A percentile compares a stretch with the other conserved stretches of the same genome.
Conservation (phyloP, 768 basidiomycete species). For the Macrolepiota dolichaula region DNA sequence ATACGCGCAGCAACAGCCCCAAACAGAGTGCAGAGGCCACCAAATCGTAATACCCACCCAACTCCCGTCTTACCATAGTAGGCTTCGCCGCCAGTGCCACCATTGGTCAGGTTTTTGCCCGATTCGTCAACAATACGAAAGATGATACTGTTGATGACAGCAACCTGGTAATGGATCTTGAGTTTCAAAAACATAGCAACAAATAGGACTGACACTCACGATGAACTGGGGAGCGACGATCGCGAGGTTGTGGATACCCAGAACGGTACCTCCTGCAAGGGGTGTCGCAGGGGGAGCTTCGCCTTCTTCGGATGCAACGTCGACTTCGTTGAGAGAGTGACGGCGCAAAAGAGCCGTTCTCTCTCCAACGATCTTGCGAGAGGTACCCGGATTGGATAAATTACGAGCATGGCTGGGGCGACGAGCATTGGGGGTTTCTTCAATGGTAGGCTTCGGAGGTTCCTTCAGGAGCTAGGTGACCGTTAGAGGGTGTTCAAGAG, state of each 20-base stretch:
- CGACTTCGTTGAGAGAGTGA: slow-evolving; percentile 52
- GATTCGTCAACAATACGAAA: slow-evolving; percentile 76
- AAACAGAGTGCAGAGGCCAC: slow-evolving; percentile 81
- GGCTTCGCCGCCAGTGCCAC: slow-evolving; percentile 42
- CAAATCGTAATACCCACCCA: slow-evolving; percentile 91
- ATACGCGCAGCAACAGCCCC: slow-evolving; percentile 77
- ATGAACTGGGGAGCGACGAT: slow-evolving; percentile 95
- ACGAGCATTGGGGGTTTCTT: slow-evolving; percentile 20
- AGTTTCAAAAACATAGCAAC: slow-evolving; percentile 1
- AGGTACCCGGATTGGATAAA: slow-evolving; percentile 43
- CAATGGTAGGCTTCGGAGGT: slow-evolving; percentile 36
- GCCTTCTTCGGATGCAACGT: slow-evolving; percentile 34
- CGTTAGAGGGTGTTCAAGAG: slow-evolving; percentile 2
- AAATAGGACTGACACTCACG: slow-evolving; percentile 42
- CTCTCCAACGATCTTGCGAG: slow-evolving; percentile 33
- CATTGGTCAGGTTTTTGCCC: slow-evolving; percentile 30
- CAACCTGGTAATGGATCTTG: slow-evolving; percentile 52
- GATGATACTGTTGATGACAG: slow-evolving; percentile 80
- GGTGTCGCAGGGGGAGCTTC: slow-evolving; percentile 37
- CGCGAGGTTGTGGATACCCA: slow-evolving; percentile 93
- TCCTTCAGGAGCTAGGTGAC: slow-evolving; percentile 67
- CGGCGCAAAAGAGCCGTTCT: slow-evolving; percentile 59
- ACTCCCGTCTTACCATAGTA: slow-evolving; percentile 87
- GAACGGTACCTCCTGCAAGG: slow-evolving; percentile 83
- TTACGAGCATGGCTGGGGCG: slow-evolving; percentile 53